A percentile compares a stretch with the other conserved stretches of the same genome.
Evolutionary conservation across 2,329 filamentous ascomycete species (phyloP).

Genomic region (Paecilomyces fulvus): DNA sequence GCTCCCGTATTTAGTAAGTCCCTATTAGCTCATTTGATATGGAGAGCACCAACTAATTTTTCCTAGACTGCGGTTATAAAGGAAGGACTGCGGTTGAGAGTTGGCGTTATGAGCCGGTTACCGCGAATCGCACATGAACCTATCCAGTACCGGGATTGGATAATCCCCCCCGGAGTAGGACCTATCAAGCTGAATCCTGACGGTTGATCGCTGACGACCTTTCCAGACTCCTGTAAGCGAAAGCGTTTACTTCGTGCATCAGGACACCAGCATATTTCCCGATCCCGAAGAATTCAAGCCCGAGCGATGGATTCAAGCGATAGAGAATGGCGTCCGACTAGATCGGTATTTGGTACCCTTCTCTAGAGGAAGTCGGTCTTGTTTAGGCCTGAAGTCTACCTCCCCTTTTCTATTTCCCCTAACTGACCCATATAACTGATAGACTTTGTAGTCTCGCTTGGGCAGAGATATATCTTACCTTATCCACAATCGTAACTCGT

Average conservation of each 20-base stretch:
- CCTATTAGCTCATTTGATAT: neutral
- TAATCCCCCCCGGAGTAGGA: slow-evolving; percentile 24
- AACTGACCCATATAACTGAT: neutral
- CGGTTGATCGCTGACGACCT: neutral
- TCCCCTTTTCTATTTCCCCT: neutral
- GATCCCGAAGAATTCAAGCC: slow-evolving; percentile 27
- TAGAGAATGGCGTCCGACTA: slow-evolving; percentile 21
- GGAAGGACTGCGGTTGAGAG: slow-evolving; percentile 24
- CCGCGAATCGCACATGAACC: slow-evolving; percentile 20
- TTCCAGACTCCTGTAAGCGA: slow-evolving; percentile 28
- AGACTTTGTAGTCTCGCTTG: slow-evolving; percentile 19
- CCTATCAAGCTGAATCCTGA: neutral
- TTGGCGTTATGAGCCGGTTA: slow-evolving; percentile 21
- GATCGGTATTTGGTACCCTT: slow-evolving; percentile 32
- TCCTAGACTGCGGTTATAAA: slow-evolving; percentile 21
- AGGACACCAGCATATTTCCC: slow-evolving; percentile 29
- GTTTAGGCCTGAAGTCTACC: slow-evolving; percentile 37
- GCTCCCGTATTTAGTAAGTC: slow-evolving; percentile 30
- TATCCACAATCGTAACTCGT: slow-evolving; percentile 20
- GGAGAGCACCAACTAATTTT: neutral
- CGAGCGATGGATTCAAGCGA: slow-evolving; percentile 30
- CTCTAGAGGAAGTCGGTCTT: slow-evolving; percentile 35
- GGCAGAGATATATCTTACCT: slow-evolving; percentile 23
- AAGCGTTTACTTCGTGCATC: slow-evolving; percentile 26
- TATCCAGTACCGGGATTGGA: slow-evolving; percentile 22